A percentile compares a stretch with the other conserved stretches of the same genome.
These are phyloP conservation scores for Silene conica DNA, from an alignment of 148 eudicot genomes.

Conservation along the genomic window DNA sequence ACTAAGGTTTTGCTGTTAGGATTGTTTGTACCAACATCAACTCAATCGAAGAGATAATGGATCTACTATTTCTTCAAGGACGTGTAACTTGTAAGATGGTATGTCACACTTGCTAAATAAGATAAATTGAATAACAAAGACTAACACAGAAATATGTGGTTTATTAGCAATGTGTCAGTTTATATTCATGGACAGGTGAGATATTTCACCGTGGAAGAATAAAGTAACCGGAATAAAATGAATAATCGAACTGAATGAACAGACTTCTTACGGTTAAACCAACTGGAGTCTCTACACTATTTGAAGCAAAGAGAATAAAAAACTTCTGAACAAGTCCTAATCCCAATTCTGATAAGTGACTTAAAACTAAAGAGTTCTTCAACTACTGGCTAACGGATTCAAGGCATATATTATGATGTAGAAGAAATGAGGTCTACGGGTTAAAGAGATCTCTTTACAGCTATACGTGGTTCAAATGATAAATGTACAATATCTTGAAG, in stretches of 20 bases:
- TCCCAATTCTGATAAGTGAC: not conserved
- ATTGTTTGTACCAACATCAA: not conserved
- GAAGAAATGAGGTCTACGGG: not conserved
- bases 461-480: not conserved
- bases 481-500: not conserved
- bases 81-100: slow-evolving; percentile 1
- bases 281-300: not conserved
- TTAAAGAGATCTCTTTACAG: not conserved
- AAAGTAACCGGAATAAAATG: not conserved
- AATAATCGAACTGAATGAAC: too few species aligned
- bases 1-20: not conserved
- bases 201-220: not conserved
- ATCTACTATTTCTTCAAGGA: not conserved
- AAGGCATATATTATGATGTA: not conserved
- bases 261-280: not conserved
- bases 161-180: not conserved
- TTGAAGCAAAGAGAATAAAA: not conserved
- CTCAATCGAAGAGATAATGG: not conserved
- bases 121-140: not conserved
- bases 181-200: not conserved
- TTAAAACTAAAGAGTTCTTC: not conserved
- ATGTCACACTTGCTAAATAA: not conserved
- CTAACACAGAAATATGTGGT: not conserved
- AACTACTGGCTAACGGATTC: not conserved
- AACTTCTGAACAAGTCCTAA: not conserved